A percentile compares a stretch with the other conserved stretches of the same genome.
Evolutionary conservation across 2,329 filamentous ascomycete species (phyloP).

Genomic region (Salinomyces thailandicus): DNA sequence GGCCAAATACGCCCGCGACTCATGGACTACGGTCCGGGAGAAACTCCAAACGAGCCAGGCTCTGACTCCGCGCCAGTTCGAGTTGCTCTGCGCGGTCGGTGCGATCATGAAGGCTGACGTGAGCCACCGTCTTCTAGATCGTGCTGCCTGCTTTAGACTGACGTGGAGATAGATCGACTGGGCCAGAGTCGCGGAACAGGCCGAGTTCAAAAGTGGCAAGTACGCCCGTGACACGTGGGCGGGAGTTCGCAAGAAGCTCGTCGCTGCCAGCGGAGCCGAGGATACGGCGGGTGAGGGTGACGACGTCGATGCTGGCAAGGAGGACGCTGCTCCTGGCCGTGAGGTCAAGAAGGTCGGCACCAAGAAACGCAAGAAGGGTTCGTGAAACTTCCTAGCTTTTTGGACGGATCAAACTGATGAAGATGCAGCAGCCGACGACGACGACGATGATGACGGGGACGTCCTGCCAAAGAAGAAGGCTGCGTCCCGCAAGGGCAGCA

Average conservation of each 20-base stretch:
- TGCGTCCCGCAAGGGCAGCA: too few relatives aligned
- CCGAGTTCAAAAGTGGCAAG: constrained; percentile 12
- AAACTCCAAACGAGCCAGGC: too few relatives aligned
- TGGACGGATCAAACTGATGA: neutral
- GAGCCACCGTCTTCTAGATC: constrained; percentile 1
- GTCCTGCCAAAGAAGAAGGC: constrained; percentile 1
- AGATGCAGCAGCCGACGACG: neutral
- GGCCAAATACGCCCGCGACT: constrained; percentile 15
- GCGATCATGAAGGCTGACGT: constrained; percentile 12
- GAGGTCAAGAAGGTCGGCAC: constrained; percentile 1
- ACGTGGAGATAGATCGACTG: constrained; percentile 19
- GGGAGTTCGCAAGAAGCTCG: constrained; percentile 12
- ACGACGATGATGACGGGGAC: constrained; percentile 6
- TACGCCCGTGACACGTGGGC: constrained; percentile 15
- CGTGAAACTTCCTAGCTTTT: constrained; percentile 9
- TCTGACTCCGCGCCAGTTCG: constrained; percentile 10
- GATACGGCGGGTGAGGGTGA: too few relatives aligned
- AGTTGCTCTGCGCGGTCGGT: constrained; percentile 13
- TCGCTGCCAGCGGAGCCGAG: too few relatives aligned
- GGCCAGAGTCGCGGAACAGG: constrained; percentile 9
- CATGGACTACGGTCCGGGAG: constrained; percentile 10
- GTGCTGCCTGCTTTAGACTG: too few relatives aligned
- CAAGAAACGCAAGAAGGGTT: constrained; percentile 1
- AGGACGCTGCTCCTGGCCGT: too few relatives aligned
- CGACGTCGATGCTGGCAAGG: neutral